Base-by-base conservation (phyloP, 495 filamentous ascomycete species). In the Immersiella caudata region DNA sequence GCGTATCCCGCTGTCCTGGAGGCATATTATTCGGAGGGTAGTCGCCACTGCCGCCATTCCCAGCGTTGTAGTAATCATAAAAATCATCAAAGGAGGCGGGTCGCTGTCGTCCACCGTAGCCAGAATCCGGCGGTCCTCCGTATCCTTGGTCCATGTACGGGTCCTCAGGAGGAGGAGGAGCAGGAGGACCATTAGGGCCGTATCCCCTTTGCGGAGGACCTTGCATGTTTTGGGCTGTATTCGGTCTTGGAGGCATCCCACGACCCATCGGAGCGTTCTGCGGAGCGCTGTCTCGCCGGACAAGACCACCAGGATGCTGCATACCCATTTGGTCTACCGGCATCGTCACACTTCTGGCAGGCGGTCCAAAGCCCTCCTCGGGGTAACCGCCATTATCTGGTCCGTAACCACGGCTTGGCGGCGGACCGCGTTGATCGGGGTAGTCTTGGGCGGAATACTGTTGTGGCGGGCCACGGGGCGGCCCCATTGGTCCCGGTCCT, bases 61-160 rank as follows among this genome's bases (percentile, higher is more conserved):
- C 64, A 50, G 68, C 68, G 46, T 82, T 82, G 62, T 86, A 87
- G 68, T 88, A 89, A 49, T 83, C 86, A 61, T 87, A 88, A 20
- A 87, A 78, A 57, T 88, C 82, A 63, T 81, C 83, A 29, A 83
- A 73, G 9, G 82, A 80, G 1, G 68, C 64, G 60, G 74, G 75
- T 16, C 79, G 71, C 4, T 68, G 68, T 59, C 75, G 71, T 1
- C 33, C 64, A 24, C 66, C 71, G 29, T 78, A 76, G 25, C 65
- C 73, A 25, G 64, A 60, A 29, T 72, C 71, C 9, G 68, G 67
- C 1, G 67, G 66, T 26, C 50, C 66, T 20, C 62, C 62, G 11
- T 73, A 75, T n/a, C 52, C 71, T 1, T 67, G 73, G 9, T 73
- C 71, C 46, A 25, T 59, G 16, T 76, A 74, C 7, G 65, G 68